phyloP scores from a whole-genome alignment of 768 basidiomycete genomes.

The Sarcomyxa edulis region DNA sequence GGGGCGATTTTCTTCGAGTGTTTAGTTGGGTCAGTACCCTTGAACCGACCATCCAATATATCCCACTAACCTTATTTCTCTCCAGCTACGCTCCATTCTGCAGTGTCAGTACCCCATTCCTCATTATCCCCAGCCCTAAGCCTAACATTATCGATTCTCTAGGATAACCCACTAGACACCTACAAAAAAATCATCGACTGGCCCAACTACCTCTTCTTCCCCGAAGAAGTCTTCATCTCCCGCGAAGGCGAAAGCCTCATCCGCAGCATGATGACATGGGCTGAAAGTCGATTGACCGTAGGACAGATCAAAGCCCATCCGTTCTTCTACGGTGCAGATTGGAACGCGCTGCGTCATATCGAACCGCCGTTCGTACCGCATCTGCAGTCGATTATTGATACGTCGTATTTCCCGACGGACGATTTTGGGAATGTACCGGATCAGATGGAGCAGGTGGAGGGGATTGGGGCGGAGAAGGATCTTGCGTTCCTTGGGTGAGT shows the following conservation, averaged over 20 bases:
- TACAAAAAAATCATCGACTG: slow-evolving; percentile 99
- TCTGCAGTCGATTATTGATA: slow-evolving; percentile 87
- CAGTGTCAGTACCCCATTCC: too few species aligned
- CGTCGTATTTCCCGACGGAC: slow-evolving; percentile 95
- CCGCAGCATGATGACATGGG: slow-evolving; percentile 81
- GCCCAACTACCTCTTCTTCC: slow-evolving; percentile 87
- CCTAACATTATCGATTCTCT: slow-evolving; percentile 83
- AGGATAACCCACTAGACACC: slow-evolving; percentile 94
- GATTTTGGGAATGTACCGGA: slow-evolving; percentile 72
- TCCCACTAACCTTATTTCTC: too few species aligned
- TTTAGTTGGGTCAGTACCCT: too few species aligned
- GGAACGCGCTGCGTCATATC: slow-evolving; percentile 86
- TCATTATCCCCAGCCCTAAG: too few species aligned
- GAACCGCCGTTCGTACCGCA: slow-evolving; percentile 96
- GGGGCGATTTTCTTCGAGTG: slow-evolving; percentile 99
- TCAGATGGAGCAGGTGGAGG: slow-evolving; percentile 55
- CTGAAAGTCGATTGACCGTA: slow-evolving; percentile 66
- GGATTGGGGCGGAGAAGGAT: slow-evolving; percentile 61
- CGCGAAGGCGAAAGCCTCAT: slow-evolving; percentile 90
- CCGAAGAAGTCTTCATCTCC: slow-evolving; percentile 92
- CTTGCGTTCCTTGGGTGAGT: slow-evolving; percentile 62
- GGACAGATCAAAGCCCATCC: slow-evolving; percentile 90
- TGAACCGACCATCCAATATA: too few species aligned
- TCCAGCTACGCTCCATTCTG: slow-evolving; percentile 99
- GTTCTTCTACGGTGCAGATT: slow-evolving; percentile 95